These are phyloP conservation scores for Fistulifera pelliculosa DNA, from an alignment of 108 stramenopile genomes.

Conservation along the genomic window DNA sequence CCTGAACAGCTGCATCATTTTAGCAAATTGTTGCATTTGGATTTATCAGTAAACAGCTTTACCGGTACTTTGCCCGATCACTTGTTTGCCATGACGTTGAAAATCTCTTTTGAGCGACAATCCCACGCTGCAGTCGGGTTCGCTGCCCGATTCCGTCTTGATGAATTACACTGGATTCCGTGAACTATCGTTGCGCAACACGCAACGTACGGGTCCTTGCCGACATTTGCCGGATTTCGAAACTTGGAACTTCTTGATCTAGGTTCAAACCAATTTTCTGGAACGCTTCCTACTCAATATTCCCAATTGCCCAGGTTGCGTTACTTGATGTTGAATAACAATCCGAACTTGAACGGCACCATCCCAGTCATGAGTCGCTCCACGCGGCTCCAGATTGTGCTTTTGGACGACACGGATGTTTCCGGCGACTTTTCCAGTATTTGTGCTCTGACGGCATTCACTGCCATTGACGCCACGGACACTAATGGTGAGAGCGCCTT, in stretches of 20 bases:
- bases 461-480: too few species aligned
- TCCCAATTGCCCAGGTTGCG: constrained; percentile 24
- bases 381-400: too few species aligned
- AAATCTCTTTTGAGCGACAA: too few species aligned
- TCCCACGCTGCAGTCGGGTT: too few species aligned
- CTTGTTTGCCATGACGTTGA: constrained; percentile 10
- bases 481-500: too few species aligned
- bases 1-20: not conserved
- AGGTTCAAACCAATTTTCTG: constrained; percentile 37
- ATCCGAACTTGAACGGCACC: not conserved
- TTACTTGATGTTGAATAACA: constrained; percentile 6
- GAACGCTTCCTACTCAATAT: constrained; percentile 40
- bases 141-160: too few species aligned
- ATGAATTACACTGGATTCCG: constrained; percentile 6
- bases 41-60: constrained; percentile 11
- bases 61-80: constrained; percentile 18
- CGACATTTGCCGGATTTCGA: constrained; percentile 13
- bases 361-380: too few species aligned
- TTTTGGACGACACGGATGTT: too few species aligned
- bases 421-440: too few species aligned
- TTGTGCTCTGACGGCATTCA: too few species aligned
- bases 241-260: constrained; percentile 28
- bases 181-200: constrained; percentile 21
- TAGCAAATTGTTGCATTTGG: not conserved
- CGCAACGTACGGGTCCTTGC: constrained; percentile 19